Base-by-base conservation (phyloP, 1,284 basidiomycete genomes). In the Exobasidium rhododendri region DNA sequence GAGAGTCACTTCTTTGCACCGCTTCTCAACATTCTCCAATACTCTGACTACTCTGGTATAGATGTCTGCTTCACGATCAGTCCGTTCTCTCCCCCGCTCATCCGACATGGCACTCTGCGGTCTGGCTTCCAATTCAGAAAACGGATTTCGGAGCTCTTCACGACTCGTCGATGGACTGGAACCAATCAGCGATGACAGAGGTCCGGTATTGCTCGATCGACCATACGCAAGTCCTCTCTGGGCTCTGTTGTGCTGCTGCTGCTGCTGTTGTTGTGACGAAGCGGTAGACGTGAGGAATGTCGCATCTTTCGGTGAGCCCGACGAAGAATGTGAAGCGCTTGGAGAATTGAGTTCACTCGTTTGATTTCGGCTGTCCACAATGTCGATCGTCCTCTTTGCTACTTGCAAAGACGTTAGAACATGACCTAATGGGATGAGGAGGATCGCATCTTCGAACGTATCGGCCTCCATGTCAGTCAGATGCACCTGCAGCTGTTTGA, bases 101-200 rank as follows among this genome's bases (percentile, higher is more conserved):
- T 17, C 35, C 17, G 35, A 40, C 17, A 40, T 10, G 17, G 35
- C 7, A 26, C 4, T 50, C 13, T 50, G 47, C 4, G 47, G 14
- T 6, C n/a, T n/a, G 13, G 28, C 30, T 22, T 55, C 46, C 7
- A 24, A 10, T 20, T 58, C 57, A 13, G 45, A 46, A n/a, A 58
- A 58, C 2, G 57, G 57, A 52, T 58, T 51, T 2, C 57, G 57
- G 24, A 58, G 30, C 30, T 46, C 32, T 47, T 58, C 57, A 28
- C 57, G 44, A 35, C 57, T 58, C 13, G 45, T 30, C 4, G 43
- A 49, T 28, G 57, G 57, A 26, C 57, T 58, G 5, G 57, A 22
- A 24, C 35, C 29, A 6, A n/a, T 5, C 26, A 28, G 17, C 29
- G 31, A 3, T 57, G 5, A 24, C 24, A 5, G 44, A 28, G 3